Conservation (phyloP, 768 basidiomycete genomes). For the Lactifluus piperatus region DNA sequence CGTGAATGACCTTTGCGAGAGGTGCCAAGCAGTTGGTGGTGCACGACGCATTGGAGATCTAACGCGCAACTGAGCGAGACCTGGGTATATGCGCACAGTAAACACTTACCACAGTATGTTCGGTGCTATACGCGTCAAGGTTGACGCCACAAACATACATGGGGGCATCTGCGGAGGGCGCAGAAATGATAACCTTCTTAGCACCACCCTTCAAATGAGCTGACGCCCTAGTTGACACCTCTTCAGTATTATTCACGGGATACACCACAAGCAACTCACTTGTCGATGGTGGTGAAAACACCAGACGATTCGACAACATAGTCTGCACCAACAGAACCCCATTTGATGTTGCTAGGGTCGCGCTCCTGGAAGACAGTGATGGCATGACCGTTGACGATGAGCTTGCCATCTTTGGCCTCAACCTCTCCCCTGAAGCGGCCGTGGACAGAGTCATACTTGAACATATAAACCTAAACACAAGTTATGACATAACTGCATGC, state of each 20-base stretch:
- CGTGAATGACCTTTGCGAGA: slow-evolving; percentile 95
- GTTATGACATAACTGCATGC: background rate
- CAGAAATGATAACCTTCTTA: slow-evolving; percentile 99
- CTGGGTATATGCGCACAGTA: background rate
- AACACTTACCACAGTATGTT: slow-evolving; percentile 69
- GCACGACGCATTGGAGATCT: slow-evolving; percentile 98
- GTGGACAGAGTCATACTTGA: slow-evolving; percentile 95
- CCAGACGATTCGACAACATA: slow-evolving; percentile 98
- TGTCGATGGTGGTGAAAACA: slow-evolving; percentile 95
- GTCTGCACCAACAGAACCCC: slow-evolving; percentile 73
- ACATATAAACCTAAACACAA: slow-evolving; percentile 79
- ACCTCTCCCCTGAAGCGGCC: slow-evolving; percentile 85
- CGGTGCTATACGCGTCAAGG: slow-evolving; percentile 83
- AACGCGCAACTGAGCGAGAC: slow-evolving; percentile 4
- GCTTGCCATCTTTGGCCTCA: slow-evolving; percentile 80
- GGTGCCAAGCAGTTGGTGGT: slow-evolving; percentile 99
- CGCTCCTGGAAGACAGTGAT: slow-evolving; percentile 78
- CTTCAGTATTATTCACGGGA: background rate
- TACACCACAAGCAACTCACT: slow-evolving; percentile 36
- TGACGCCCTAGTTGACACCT: slow-evolving; percentile 47
- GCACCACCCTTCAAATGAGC: slow-evolving; percentile 97
- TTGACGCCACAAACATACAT: slow-evolving; percentile 97
- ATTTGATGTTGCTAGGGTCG: slow-evolving; percentile 79
- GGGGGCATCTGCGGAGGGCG: slow-evolving; percentile 93
- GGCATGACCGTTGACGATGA: slow-evolving; percentile 69